Conservation (phyloP, 495 filamentous ascomycete genomes). For the Lasiosphaeria miniovina region DNA sequence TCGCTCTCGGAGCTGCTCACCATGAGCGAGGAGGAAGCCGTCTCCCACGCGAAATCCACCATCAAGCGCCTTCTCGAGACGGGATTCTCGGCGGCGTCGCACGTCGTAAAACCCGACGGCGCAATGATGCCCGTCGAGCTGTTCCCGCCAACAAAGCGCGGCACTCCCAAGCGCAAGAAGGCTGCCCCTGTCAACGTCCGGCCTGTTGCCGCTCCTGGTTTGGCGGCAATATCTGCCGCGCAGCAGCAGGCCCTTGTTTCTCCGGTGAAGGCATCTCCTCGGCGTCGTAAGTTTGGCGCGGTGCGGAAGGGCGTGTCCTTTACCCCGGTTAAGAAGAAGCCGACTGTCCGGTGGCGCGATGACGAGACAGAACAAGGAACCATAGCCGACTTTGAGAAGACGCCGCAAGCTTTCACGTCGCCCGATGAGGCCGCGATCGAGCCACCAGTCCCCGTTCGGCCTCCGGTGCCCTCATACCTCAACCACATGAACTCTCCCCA, state of each 20-base stretch:
- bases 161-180: conserved; percentile 76
- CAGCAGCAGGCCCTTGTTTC: conserved; percentile 41
- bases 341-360: conserved; percentile 88
- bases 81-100: conserved; percentile 67
- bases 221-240: conserved; percentile 36
- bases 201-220: conserved; percentile 34
- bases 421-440: conserved; percentile 44
- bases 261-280: conserved; percentile 71
- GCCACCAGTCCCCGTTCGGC: conserved; percentile 24
- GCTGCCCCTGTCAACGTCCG: conserved; percentile 32
- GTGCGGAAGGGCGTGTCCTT: conserved; percentile 78
- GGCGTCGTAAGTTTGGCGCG: conserved; percentile 66
- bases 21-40: conserved; percentile 78
- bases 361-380: conserved; percentile 77
- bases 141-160: conserved; percentile 64
- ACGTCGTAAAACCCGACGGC: conserved; percentile 89
- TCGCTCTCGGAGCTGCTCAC: conserved; percentile 75
- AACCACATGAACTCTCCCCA: conserved; percentile 41
- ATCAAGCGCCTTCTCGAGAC: conserved; percentile 74
- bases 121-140: conserved; percentile 58
- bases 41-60: conserved; percentile 73
- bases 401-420: conserved; percentile 65
- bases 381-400: conserved; percentile 85
- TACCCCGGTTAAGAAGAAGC: conserved; percentile 77
- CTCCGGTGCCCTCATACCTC: conserved; percentile 39